Evolutionary conservation across 306 rosid genomes (phyloP).

Genomic region (Lathyrus aphaca): DNA sequence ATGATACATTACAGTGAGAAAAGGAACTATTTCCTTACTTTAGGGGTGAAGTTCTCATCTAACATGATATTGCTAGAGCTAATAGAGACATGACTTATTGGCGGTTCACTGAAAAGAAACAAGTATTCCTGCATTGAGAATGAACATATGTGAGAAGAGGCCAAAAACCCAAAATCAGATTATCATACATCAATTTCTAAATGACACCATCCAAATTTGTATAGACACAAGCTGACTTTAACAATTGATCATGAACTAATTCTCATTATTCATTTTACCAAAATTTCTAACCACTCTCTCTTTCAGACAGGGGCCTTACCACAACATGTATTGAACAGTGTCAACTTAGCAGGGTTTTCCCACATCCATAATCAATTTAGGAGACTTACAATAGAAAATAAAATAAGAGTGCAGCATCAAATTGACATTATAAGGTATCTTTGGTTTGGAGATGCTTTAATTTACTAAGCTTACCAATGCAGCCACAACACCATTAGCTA

Average conservation of each 20-base stretch:
- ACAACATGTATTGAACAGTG: not conserved
- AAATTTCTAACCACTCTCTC: not conserved
- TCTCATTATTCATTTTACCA: not conserved
- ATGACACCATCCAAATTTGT: not conserved
- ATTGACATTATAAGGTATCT: conserved; percentile 25
- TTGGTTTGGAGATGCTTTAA: conserved; percentile 17
- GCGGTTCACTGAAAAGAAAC: conserved; percentile 82
- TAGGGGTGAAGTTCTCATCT: conserved; percentile 80
- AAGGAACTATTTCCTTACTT: conserved; percentile 52
- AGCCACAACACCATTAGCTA: conserved; percentile 78
- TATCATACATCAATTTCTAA: conserved; percentile 5
- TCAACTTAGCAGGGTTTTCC: conserved; percentile 9
- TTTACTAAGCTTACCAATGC: conserved; percentile 65
- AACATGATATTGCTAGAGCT: conserved; percentile 81
- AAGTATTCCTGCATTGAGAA: conserved; percentile 75
- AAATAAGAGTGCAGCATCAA: conserved; percentile 7
- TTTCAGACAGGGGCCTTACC: not conserved
- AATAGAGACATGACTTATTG: conserved; percentile 73
- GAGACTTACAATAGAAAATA: conserved; percentile 9
- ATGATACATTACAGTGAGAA: conserved; percentile 16
- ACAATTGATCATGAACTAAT: not conserved
- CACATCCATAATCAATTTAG: conserved; percentile 8
- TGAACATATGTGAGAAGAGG: conserved; percentile 18
- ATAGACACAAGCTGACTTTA: conserved; percentile 7
- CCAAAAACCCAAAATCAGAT: conserved; percentile 6